phyloP scores from a whole-genome alignment of 352 stramenopile genomes.

The Phytophthora megakarya region DNA sequence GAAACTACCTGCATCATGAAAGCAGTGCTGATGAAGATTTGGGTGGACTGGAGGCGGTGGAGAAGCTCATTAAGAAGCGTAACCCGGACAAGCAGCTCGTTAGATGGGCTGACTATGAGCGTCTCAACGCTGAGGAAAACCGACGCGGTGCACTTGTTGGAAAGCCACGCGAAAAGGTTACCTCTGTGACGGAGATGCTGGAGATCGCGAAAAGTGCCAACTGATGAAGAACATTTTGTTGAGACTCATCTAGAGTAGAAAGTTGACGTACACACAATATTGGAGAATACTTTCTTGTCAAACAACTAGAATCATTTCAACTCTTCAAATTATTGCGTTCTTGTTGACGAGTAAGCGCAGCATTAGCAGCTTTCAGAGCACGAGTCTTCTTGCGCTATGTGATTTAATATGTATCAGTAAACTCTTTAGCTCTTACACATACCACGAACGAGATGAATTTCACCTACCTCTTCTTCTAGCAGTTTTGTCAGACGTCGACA shows the following conservation, averaged over 20 bases:
- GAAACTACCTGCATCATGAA: constrained; percentile 44
- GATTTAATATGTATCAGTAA: not conserved
- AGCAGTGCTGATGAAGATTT: constrained; percentile 17
- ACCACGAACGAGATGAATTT: not conserved
- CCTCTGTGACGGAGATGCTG: constrained; percentile 81
- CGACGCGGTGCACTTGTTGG: constrained; percentile 55
- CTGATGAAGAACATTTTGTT: constrained; percentile 5
- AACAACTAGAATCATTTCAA: not conserved
- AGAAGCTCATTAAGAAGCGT: constrained; percentile 49
- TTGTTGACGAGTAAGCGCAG: constrained; percentile 40
- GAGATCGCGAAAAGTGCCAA: constrained; percentile 34
- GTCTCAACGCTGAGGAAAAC: constrained; percentile 65
- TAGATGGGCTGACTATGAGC: constrained; percentile 67
- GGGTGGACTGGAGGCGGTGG: constrained; percentile 48
- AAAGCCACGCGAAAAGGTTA: constrained; percentile 86
- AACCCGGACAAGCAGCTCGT: constrained; percentile 73
- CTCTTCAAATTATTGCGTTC: constrained; percentile 20
- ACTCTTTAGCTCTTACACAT: not conserved
- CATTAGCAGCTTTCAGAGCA: constrained; percentile 47
- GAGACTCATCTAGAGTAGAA: constrained; percentile 4
- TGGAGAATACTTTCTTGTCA: not conserved
- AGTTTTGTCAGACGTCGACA: constrained; percentile 22
- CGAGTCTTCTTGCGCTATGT: constrained; percentile 53
- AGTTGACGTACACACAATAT: constrained; percentile 4
- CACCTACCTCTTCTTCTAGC: constrained; percentile 41